These are phyloP conservation scores for Leccinum barrowsii DNA, from an alignment of 768 basidiomycete species.

Conservation along the genomic window DNA sequence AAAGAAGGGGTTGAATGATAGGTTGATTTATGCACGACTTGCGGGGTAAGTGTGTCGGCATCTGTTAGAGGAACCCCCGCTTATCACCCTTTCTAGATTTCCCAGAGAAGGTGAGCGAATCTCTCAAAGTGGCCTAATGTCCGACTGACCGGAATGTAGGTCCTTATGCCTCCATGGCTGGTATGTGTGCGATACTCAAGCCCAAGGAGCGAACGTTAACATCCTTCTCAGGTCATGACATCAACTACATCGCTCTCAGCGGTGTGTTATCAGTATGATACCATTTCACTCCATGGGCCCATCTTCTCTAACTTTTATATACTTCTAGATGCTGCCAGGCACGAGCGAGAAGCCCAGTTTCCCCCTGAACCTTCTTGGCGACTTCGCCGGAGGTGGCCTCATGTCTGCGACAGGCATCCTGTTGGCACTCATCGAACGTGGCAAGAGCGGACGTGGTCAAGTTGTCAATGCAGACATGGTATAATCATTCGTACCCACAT, in stretches of 20 bases:
- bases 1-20: slow-evolving; percentile 51
- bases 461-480: slow-evolving; percentile 79
- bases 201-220: not conserved
- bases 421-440: slow-evolving; percentile 68
- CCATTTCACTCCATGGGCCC: not conserved
- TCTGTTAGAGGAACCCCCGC: not conserved
- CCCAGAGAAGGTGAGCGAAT: slow-evolving; percentile 50
- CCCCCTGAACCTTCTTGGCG: slow-evolving; percentile 74
- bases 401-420: slow-evolving; percentile 71
- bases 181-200: slow-evolving; percentile 33
- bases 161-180: slow-evolving; percentile 72
- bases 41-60: slow-evolving; percentile 51
- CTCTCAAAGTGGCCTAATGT: not conserved
- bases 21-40: slow-evolving; percentile 70
- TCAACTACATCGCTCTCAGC: slow-evolving; percentile 80
- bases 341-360: slow-evolving; percentile 58
- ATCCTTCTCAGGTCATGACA: slow-evolving; percentile 61
- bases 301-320: not conserved
- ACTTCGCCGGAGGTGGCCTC: slow-evolving; percentile 80
- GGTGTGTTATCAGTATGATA: slow-evolving; percentile 61
- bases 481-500: slow-evolving; percentile 2
- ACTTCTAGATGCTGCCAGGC: slow-evolving; percentile 62
- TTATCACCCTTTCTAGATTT: slow-evolving; percentile 39
- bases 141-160: slow-evolving; percentile 40
- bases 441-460: slow-evolving; percentile 64